Percentiles rank a stretch among this genome's conserved stretches.
Conservation (phyloP, 2,329 filamentous ascomycete species). For the Fusarium torreyae region DNA sequence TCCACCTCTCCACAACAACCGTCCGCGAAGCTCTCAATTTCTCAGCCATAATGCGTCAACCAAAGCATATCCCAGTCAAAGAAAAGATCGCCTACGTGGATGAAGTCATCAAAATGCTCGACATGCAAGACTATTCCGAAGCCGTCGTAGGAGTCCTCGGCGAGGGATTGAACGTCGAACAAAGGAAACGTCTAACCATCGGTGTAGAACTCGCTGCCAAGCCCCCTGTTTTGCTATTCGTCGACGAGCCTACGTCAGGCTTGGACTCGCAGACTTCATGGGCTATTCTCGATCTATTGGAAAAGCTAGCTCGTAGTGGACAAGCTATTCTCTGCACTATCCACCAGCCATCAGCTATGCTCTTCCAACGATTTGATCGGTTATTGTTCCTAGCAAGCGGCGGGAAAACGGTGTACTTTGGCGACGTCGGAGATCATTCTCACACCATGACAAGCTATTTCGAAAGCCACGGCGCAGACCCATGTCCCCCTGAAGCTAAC, state of each 20-base stretch:
- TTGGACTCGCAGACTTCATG: slow-evolving; percentile 73
- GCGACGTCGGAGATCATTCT: slow-evolving; percentile 71
- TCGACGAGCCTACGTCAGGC: slow-evolving; percentile 71
- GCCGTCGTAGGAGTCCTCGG: slow-evolving; percentile 73
- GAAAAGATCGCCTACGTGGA: slow-evolving; percentile 89
- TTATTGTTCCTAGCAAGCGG: slow-evolving; percentile 73
- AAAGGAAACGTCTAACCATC: slow-evolving; percentile 71
- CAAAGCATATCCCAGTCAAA: slow-evolving; percentile 72
- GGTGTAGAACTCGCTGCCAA: slow-evolving; percentile 69
- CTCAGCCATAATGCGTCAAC: slow-evolving; percentile 86
- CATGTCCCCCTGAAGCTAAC: slow-evolving; percentile 69
- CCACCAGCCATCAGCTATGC: slow-evolving; percentile 65
- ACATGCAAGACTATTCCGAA: slow-evolving; percentile 74
- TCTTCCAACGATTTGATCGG: slow-evolving; percentile 69
- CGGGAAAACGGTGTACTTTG: slow-evolving; percentile 76
- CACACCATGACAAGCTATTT: slow-evolving; percentile 72
- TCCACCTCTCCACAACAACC: slow-evolving; percentile 84
- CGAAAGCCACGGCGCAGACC: slow-evolving; percentile 70
- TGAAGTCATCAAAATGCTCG: slow-evolving; percentile 77
- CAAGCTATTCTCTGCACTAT: slow-evolving; percentile 67
- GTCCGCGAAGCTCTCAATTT: slow-evolving; percentile 88
- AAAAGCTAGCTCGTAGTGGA: slow-evolving; percentile 68
- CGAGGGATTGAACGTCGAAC: slow-evolving; percentile 71
- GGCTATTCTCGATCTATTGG: slow-evolving; percentile 71
- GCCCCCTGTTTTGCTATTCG: slow-evolving; percentile 69